Evolutionary conservation across 257 asterid species (phyloP).

Genomic region (Rehmannia glutinosa): DNA sequence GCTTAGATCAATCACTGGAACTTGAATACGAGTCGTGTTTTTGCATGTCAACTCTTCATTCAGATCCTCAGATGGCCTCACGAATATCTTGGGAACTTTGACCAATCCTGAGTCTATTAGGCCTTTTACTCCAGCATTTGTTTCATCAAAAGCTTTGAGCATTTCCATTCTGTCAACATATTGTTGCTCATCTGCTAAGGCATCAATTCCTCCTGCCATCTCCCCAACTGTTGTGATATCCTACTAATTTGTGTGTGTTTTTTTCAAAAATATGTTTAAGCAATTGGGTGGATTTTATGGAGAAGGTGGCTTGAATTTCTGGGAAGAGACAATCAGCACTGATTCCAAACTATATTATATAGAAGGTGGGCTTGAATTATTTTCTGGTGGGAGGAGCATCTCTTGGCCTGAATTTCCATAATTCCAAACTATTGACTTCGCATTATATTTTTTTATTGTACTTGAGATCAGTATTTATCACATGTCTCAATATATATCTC

Average conservation of each 20-base stretch:
- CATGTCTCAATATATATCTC: background rate
- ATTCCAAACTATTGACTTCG: background rate
- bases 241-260: background rate
- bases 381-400: background rate
- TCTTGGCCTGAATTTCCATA: too few relatives aligned
- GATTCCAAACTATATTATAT: too few relatives aligned
- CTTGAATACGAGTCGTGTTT: background rate
- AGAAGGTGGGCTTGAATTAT: background rate
- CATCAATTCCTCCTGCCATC: background rate
- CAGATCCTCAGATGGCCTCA: constrained; percentile 33
- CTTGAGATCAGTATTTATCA: background rate
- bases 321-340: background rate
- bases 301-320: background rate
- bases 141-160: constrained; percentile 48
- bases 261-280: background rate
- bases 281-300: too few relatives aligned
- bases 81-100: constrained; percentile 36
- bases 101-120: constrained; percentile 33
- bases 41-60: background rate
- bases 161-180: constrained; percentile 18
- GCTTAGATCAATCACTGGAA: constrained; percentile 40
- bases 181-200: background rate
- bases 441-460: background rate
- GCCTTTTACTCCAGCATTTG: constrained; percentile 60
- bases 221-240: background rate